These are phyloP conservation scores for Alternaria infectoria DNA, from an alignment of 2,329 filamentous ascomycete species.

Conservation along the genomic window DNA sequence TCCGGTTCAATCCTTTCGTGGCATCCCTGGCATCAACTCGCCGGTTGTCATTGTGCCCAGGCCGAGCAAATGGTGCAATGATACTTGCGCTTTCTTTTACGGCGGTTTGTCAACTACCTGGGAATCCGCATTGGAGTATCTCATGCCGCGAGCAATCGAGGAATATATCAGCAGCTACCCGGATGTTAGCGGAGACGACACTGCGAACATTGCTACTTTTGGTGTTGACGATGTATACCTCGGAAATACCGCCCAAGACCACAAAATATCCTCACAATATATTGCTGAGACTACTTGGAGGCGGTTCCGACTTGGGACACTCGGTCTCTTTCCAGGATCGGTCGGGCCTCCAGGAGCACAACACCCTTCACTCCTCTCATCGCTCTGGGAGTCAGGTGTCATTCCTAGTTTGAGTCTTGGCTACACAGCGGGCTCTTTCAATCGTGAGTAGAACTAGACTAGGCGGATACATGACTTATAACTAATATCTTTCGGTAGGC, in stretches of 20 bases:
- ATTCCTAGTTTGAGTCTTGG: constrained; percentile 26
- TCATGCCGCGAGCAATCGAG: neutral
- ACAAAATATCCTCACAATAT: neutral
- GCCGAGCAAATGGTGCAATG: neutral
- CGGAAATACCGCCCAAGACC: neutral
- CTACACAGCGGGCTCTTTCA: constrained; percentile 28
- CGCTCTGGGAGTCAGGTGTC: constrained; percentile 43
- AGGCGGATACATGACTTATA: constrained; percentile 6
- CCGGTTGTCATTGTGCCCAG: neutral
- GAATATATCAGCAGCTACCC: neutral
- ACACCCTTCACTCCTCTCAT: neutral
- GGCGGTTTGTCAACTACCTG: neutral
- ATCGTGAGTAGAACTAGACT: constrained; percentile 15
- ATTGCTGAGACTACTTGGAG: neutral
- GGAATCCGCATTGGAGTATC: neutral
- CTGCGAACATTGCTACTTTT: rapidly evolving
- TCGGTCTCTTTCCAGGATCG: neutral
- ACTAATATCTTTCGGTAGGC: constrained; percentile 3
- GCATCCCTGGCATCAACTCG: neutral
- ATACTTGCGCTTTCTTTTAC: constrained; percentile 47
- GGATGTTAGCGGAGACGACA: neutral
- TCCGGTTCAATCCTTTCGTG: constrained; percentile 34
- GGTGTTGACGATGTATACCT: neutral
- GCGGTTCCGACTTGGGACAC: neutral
- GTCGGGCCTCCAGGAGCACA: neutral